Conservation (phyloP, 352 stramenopile genomes). For the Globisporangium spinosum region DNA sequence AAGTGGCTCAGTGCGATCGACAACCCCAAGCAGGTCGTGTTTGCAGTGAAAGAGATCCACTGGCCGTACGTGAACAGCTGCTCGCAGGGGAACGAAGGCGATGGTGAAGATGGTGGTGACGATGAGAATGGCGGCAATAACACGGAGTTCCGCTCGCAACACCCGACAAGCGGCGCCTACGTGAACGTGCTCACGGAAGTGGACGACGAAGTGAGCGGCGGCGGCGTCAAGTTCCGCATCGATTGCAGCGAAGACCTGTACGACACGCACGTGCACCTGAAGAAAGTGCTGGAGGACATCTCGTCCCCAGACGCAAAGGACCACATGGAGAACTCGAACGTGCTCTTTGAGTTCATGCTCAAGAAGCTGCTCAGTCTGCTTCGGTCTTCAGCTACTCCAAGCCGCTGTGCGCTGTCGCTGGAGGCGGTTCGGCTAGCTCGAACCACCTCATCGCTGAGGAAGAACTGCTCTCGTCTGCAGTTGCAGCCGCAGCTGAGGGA, state of each 20-base stretch:
- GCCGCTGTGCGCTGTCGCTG: conserved; percentile 21
- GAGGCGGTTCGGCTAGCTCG: background rate
- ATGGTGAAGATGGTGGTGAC: conserved; percentile 15
- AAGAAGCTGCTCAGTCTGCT: conserved; percentile 69
- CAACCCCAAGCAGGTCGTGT: conserved; percentile 60
- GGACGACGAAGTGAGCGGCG: conserved; percentile 53
- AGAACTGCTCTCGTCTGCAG: conserved; percentile 1
- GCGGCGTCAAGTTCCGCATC: conserved; percentile 69
- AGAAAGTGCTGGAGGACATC: conserved; percentile 53
- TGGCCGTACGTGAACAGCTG: conserved; percentile 61
- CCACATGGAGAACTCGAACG: conserved; percentile 73
- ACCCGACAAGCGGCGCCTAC: conserved; percentile 33
- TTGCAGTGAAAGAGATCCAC: conserved; percentile 68
- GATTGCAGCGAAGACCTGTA: conserved; percentile 55
- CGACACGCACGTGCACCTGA: conserved; percentile 69
- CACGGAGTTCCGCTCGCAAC: conserved; percentile 3
- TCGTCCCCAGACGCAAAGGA: conserved; percentile 66
- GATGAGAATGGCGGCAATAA: background rate
- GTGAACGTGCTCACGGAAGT: conserved; percentile 70
- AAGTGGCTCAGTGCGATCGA: conserved; percentile 33
- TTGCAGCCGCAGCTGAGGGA: background rate
- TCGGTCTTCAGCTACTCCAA: conserved; percentile 74
- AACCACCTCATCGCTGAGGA: background rate
- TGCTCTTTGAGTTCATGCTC: conserved; percentile 77
- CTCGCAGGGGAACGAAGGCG: conserved; percentile 5